Evolutionary conservation across 2,329 filamentous ascomycete species (phyloP), one percentile per base, ranked within the genome.

Genomic region (Curvularia spicifera): DNA sequence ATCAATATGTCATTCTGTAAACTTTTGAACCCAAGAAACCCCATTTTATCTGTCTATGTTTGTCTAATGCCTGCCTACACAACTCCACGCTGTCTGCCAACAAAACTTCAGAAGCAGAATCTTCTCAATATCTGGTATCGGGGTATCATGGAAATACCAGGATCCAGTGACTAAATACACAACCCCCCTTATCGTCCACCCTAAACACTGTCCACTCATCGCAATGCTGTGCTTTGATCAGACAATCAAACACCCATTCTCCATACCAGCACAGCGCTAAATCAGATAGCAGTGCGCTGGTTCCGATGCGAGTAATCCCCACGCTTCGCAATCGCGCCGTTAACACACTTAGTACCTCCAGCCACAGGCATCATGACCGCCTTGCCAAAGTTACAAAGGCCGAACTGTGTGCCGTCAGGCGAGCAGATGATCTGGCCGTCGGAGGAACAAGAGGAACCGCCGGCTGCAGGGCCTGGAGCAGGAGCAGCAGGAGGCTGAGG

Each of bases 321-420:
- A n/a, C 71, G 70, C 54, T 67, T 71, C 13, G 57, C 57, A 51
- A 81, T 78, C 49, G 67, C 57, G 10, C 78, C 78, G 49, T 74
- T 66, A 12, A 61, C 44, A 65, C 80, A 82, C 37, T 71, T 72
- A 0, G 79, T 82, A 3, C 80, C 81, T 1, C 69, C 56, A 20
- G 81, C 78, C 3, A 82, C 78, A 10, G 26, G 68, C 39, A 63
- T 78, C 76, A 71, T 79, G 10, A 76, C 51, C 3, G 77, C 73
- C 13, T 64, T 63, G 44, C 79, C 79, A 29, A 74, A 67, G 59
- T 78, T 72, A 67, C 78, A 80, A 40, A 81, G 59, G 5, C 76
- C 79, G 48, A 78, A 82, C 20, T 69, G 55, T 10, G 53, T 76
- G 3, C 57, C 63, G 9, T 72, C 64, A 39, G 75, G 71, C 40